Evolutionary conservation across 2,329 filamentous ascomycete species (phyloP).

Genomic region (Colletotrichum australisinense): DNA sequence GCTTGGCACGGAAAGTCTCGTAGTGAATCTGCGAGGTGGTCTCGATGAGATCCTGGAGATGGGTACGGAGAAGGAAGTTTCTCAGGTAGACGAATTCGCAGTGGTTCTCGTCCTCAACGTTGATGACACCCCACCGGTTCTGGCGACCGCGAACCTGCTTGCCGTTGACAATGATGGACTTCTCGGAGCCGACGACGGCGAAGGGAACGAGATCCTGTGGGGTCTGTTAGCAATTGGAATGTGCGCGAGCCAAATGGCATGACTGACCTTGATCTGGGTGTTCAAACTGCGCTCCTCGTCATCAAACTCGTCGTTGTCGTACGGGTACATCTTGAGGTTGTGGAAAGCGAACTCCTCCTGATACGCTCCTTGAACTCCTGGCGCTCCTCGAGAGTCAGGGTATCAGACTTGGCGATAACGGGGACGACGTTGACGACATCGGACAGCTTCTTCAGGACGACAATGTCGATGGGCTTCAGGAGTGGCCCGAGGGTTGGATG

Average conservation of each 20-base stretch:
- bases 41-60: conserved; percentile 98
- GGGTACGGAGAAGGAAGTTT: conserved; percentile 98
- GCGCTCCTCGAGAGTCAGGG: conserved; percentile 94
- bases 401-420: conserved; percentile 98
- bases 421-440: conserved; percentile 99
- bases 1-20: conserved; percentile 99
- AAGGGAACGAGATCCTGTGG: conserved; percentile 90
- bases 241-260: neutral
- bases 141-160: conserved; percentile 98
- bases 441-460: conserved; percentile 98
- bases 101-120: conserved; percentile 99
- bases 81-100: conserved; percentile 99
- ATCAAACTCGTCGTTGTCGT: conserved; percentile 99
- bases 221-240: conserved; percentile 45
- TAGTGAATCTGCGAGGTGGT: conserved; percentile 99
- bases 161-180: conserved; percentile 96
- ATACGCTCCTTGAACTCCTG: conserved; percentile 98
- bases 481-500: conserved; percentile 98
- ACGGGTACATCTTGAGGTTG: conserved; percentile 99
- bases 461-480: conserved; percentile 99
- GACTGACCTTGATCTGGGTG: conserved; percentile 88
- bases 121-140: conserved; percentile 99
- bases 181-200: conserved; percentile 97
- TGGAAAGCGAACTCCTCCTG: conserved; percentile 99
- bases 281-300: conserved; percentile 95